phyloP scores from a whole-genome alignment of 1,284 basidiomycete genomes.

The Ganoderma sinense region DNA sequence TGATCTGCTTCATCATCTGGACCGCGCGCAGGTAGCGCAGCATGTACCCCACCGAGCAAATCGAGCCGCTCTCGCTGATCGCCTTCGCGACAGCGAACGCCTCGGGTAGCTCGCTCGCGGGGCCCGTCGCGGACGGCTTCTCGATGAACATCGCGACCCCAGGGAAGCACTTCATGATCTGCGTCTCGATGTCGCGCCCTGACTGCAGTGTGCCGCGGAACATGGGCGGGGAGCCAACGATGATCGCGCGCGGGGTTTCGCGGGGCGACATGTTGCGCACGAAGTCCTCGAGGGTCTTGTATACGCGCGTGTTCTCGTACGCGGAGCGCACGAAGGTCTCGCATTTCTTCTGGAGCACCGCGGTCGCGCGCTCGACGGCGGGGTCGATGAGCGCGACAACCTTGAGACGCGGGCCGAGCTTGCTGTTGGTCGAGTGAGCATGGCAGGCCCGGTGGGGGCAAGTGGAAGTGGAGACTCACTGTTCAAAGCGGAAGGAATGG shows the following conservation, averaged over 20 bases:
- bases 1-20: slow-evolving; percentile 98
- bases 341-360: slow-evolving; percentile 90
- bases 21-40: slow-evolving; percentile 93
- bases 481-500: slow-evolving; percentile 95
- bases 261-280: slow-evolving; percentile 70
- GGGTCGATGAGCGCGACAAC: slow-evolving; percentile 96
- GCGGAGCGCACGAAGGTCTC: slow-evolving; percentile 94
- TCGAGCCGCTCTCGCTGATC: slow-evolving; percentile 73
- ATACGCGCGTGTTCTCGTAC: slow-evolving; percentile 92
- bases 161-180: slow-evolving; percentile 91
- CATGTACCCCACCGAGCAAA: slow-evolving; percentile 96
- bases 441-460: slow-evolving; percentile 6
- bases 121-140: slow-evolving; percentile 92
- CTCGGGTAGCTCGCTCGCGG: slow-evolving; percentile 71
- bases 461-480: slow-evolving; percentile 53
- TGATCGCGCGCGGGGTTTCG: slow-evolving; percentile 77
- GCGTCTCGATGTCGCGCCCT: slow-evolving; percentile 90
- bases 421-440: slow-evolving; percentile 57
- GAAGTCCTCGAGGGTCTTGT: slow-evolving; percentile 90
- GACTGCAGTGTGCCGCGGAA: slow-evolving; percentile 85
- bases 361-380: slow-evolving; percentile 80
- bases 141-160: slow-evolving; percentile 93
- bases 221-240: slow-evolving; percentile 93
- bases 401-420: slow-evolving; percentile 96
- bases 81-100: slow-evolving; percentile 72